These are phyloP conservation scores for Lentinus polychrous DNA, from an alignment of 1,284 basidiomycete species.

Conservation along the genomic window DNA sequence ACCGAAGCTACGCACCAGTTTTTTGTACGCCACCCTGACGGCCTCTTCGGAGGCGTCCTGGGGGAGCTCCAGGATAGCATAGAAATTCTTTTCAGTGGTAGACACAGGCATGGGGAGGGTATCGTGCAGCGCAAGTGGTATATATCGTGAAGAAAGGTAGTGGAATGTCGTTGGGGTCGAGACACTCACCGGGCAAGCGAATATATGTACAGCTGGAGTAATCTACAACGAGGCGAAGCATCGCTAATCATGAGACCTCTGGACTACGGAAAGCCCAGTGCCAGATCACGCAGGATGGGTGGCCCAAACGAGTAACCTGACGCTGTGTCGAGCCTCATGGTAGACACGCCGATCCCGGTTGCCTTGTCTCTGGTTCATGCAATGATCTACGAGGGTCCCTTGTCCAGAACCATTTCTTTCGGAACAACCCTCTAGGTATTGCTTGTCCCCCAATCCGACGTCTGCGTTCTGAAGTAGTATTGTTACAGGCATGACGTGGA, in stretches of 20 bases:
- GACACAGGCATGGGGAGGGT: constrained; percentile 17
- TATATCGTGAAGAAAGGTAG: constrained; percentile 1
- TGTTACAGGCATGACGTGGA: too few relatives aligned
- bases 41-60: constrained; percentile 49
- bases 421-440: too few relatives aligned
- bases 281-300: constrained; percentile 13
- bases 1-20: constrained; percentile 44
- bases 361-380: neutral
- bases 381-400: neutral
- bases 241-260: constrained; percentile 17
- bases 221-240: constrained; percentile 19
- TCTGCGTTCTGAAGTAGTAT: too few relatives aligned
- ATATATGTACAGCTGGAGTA: constrained; percentile 19
- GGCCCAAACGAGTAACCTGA: constrained; percentile 17
- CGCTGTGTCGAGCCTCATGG: constrained; percentile 18
- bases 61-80: constrained; percentile 22
- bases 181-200: constrained; percentile 14
- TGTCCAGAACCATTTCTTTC: too few relatives aligned
- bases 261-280: constrained; percentile 11
- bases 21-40: constrained; percentile 83
- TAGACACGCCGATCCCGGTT: constrained; percentile 14
- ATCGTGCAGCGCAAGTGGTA: neutral
- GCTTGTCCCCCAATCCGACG: too few relatives aligned
- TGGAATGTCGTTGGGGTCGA: constrained; percentile 7
- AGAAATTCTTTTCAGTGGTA: constrained; percentile 17